Conservation (phyloP, 2,329 filamentous ascomycete genomes). For the Xylariaceae sp. region DNA sequence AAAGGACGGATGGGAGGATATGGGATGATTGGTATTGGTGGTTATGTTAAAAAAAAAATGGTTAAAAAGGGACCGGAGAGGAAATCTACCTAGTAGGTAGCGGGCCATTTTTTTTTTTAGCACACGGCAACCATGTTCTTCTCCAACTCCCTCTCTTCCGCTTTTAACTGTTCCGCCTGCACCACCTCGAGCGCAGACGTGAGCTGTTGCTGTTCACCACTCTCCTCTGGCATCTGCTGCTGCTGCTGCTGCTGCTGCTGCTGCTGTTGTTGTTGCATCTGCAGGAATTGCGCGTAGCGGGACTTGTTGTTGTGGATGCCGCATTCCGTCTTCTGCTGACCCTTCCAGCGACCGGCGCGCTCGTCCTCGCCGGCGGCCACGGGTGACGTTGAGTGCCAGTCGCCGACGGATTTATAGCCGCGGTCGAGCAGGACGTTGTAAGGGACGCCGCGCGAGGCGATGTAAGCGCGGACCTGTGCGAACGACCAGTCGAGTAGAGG, state of each 20-base stretch:
- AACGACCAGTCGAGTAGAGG: conserved; percentile 94
- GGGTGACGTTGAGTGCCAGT: conserved; percentile 95
- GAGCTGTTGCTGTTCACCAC: conserved; percentile 17
- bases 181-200: conserved; percentile 13
- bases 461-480: conserved; percentile 79
- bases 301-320: conserved; percentile 98
- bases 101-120: not conserved
- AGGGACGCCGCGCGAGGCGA: conserved; percentile 79
- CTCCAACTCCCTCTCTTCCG: conserved; percentile 11
- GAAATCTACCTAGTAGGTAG: not conserved
- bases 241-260: conserved; percentile 34
- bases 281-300: conserved; percentile 80
- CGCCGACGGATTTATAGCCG: conserved; percentile 97
- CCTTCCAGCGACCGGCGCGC: conserved; percentile 94
- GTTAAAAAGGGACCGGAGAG: no score
- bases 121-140: not conserved
- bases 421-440: conserved; percentile 88
- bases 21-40: no score
- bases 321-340: conserved; percentile 91
- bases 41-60: no score
- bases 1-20: no score
- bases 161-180: conserved; percentile 10
- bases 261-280: conserved; percentile 62
- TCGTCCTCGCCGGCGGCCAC: conserved; percentile 91
- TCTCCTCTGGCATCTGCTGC: conserved; percentile 39